Evolutionary conservation across 805 yeast species (phyloP).

Genomic region (Tetrapisispora taiwanensis): DNA sequence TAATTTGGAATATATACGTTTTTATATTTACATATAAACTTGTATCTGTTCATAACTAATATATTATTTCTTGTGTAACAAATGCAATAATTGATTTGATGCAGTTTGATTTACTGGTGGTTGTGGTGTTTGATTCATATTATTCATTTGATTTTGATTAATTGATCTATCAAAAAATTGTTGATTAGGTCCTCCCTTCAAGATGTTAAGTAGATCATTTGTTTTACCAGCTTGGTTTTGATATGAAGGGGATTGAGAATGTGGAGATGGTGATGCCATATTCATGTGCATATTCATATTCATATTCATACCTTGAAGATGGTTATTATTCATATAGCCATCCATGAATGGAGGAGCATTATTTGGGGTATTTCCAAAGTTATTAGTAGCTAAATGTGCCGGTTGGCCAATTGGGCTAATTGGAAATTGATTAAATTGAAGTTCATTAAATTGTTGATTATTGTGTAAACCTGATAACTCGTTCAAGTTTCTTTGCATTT

Average conservation of each 20-base stretch:
- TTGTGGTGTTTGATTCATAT: background rate
- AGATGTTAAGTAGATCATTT: constrained; percentile 7
- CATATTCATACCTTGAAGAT: background rate
- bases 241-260: too few relatives aligned
- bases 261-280: background rate
- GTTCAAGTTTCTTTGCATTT: background rate
- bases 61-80: constrained; percentile 12
- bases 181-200: constrained; percentile 2
- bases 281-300: background rate
- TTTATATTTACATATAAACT: background rate
- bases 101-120: constrained; percentile 6
- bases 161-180: background rate
- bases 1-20: too few relatives aligned
- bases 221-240: background rate
- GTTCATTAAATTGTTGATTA: background rate
- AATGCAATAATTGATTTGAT: constrained; percentile 19
- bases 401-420: background rate
- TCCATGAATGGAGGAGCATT: background rate
- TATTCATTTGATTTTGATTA: background rate
- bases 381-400: too few relatives aligned
- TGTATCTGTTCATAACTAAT: background rate
- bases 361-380: background rate
- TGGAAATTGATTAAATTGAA: background rate
- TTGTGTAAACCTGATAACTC: background rate
- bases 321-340: background rate